phyloP scores from a whole-genome alignment of 1,139 yeast species.

The Nakaseomyces uthaithaninus region DNA sequence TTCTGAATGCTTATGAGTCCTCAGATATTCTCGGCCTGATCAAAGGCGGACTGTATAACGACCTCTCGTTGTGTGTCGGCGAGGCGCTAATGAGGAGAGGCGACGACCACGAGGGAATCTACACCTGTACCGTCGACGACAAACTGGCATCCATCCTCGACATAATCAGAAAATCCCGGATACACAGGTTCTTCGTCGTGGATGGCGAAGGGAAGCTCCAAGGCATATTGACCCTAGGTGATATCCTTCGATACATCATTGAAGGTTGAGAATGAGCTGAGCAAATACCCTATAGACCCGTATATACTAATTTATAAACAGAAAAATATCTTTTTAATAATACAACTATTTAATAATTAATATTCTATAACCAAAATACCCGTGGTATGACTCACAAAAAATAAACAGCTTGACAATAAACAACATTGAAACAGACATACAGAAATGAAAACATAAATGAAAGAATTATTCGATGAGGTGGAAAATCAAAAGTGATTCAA shows the following conservation, averaged over 20 bases:
- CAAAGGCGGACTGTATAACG: constrained; percentile 88
- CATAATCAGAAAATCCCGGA: constrained; percentile 77
- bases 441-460: too few species aligned
- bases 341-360: background rate
- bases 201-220: constrained; percentile 66
- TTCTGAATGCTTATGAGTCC: constrained; percentile 86
- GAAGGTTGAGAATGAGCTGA: background rate
- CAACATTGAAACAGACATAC: too few species aligned
- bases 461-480: too few species aligned
- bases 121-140: constrained; percentile 82
- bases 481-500: background rate
- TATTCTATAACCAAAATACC: background rate
- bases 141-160: constrained; percentile 83
- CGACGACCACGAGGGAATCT: constrained; percentile 93
- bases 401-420: too few species aligned
- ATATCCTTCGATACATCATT: constrained; percentile 64
- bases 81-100: constrained; percentile 89
- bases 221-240: constrained; percentile 84
- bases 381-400: too few species aligned
- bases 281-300: background rate
- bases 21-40: constrained; percentile 85
- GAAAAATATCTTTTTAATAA: too few species aligned
- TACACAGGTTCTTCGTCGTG: constrained; percentile 84
- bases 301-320: too few species aligned
- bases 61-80: constrained; percentile 80